Conservation (phyloP, 1,139 yeast genomes). For the Meyerozyma athensensis region DNA sequence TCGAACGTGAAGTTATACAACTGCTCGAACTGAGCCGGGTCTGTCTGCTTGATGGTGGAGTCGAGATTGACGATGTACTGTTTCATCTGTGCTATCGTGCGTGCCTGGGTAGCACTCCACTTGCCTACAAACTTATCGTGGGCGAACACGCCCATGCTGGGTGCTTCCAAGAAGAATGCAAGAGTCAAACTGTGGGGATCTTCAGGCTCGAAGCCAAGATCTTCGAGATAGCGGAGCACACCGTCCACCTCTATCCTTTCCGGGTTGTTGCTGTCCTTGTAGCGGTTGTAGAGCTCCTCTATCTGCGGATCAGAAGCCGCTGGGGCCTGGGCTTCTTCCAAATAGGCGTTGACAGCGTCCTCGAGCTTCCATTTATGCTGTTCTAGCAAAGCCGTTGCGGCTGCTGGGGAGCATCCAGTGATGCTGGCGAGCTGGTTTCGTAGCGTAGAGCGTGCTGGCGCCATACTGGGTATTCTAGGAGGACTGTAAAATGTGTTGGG, state of each 20-base stretch:
- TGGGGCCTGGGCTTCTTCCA: constrained; percentile 8
- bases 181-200: constrained; percentile 65
- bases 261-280: constrained; percentile 23
- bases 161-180: constrained; percentile 64
- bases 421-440: constrained; percentile 25
- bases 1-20: constrained; percentile 71
- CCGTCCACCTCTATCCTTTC: constrained; percentile 65
- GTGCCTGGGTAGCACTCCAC: constrained; percentile 46
- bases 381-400: constrained; percentile 26
- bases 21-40: constrained; percentile 38
- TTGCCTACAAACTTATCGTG: constrained; percentile 45
- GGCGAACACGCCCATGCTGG: constrained; percentile 59
- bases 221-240: constrained; percentile 61
- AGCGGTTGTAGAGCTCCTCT: constrained; percentile 21
- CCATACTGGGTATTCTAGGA: background rate
- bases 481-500: too few relatives aligned
- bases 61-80: constrained; percentile 34
- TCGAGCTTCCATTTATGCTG: constrained; percentile 23
- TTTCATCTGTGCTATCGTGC: constrained; percentile 47
- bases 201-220: constrained; percentile 67
- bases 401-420: constrained; percentile 23
- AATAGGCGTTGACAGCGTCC: constrained; percentile 28
- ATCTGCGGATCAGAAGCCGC: constrained; percentile 16
- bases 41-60: constrained; percentile 10
- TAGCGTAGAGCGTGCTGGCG: background rate